Evolutionary conservation across 768 basidiomycete genomes (phyloP).

Genomic region (Agaricus subrufescens): DNA sequence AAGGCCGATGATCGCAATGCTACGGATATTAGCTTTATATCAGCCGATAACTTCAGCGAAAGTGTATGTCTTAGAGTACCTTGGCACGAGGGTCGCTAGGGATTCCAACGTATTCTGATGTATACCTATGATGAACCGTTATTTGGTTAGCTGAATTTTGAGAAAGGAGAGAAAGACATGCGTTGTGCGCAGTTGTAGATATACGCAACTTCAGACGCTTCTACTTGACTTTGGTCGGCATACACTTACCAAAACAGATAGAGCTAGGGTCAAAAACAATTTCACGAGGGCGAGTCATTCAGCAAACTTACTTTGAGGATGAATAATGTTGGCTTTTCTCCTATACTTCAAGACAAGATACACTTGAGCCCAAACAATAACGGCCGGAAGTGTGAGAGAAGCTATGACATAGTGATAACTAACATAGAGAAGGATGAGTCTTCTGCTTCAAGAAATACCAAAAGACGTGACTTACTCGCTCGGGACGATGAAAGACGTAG

Average conservation of each 20-base stretch:
- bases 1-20: slow-evolving; percentile 35
- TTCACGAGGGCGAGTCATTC: background rate
- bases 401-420: slow-evolving; percentile 59
- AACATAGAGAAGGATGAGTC: background rate
- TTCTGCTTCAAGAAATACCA: no score
- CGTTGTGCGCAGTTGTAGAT: slow-evolving; percentile 13
- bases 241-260: slow-evolving; percentile 29
- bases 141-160: background rate
- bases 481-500: background rate
- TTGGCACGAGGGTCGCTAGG: slow-evolving; percentile 38
- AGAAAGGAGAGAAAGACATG: slow-evolving; percentile 13
- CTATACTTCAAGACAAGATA: slow-evolving; percentile 35
- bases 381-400: slow-evolving; percentile 46
- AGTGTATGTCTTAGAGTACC: slow-evolving; percentile 24
- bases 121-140: slow-evolving; percentile 38
- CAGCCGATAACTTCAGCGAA: background rate
- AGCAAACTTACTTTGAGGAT: slow-evolving; percentile 55
- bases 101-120: slow-evolving; percentile 63
- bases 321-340: slow-evolving; percentile 47
- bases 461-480: background rate
- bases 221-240: slow-evolving; percentile 6
- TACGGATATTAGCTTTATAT: slow-evolving; percentile 11
- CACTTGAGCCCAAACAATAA: slow-evolving; percentile 37
- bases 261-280: no score
- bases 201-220: slow-evolving; percentile 4